These are phyloP conservation scores for Cercophora sp. DNA, from an alignment of 495 filamentous ascomycete species.

Conservation along the genomic window DNA sequence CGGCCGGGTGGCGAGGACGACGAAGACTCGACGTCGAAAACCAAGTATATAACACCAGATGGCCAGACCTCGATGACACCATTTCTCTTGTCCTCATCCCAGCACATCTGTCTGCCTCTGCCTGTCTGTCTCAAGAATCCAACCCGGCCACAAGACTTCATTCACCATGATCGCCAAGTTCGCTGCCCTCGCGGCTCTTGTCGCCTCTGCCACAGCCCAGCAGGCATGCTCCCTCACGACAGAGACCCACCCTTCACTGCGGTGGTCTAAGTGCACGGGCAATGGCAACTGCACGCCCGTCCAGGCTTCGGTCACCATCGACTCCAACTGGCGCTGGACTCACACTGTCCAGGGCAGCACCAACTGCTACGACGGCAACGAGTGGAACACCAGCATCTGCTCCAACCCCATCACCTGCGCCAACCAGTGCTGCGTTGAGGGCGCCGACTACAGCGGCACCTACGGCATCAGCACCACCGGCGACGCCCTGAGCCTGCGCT, in stretches of 20 bases:
- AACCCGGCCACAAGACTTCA: conserved; percentile 7
- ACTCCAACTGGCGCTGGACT: conserved; percentile 53
- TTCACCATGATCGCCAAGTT: conserved; percentile 32
- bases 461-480: conserved; percentile 49
- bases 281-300: conserved; percentile 46
- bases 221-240: conserved; percentile 51
- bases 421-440: conserved; percentile 44
- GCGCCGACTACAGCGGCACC: conserved; percentile 44
- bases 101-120: conserved; percentile 23
- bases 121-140: conserved; percentile 4
- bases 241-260: conserved; percentile 56
- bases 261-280: conserved; percentile 54
- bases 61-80: background rate
- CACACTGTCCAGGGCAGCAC: conserved; percentile 31
- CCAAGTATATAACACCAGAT: conserved; percentile 25
- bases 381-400: conserved; percentile 43
- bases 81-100: conserved; percentile 18
- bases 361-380: conserved; percentile 52
- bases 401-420: conserved; percentile 35
- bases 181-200: conserved; percentile 38
- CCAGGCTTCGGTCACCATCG: conserved; percentile 41
- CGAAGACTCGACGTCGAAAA: background rate
- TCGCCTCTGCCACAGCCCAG: conserved; percentile 47
- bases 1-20: too few species aligned
- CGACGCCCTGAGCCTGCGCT: conserved; percentile 47